Evolutionary conservation across 2,329 filamentous ascomycete species (phyloP), one percentile per base, ranked within the genome.

Genomic region (Calonectria pauciramosa): DNA sequence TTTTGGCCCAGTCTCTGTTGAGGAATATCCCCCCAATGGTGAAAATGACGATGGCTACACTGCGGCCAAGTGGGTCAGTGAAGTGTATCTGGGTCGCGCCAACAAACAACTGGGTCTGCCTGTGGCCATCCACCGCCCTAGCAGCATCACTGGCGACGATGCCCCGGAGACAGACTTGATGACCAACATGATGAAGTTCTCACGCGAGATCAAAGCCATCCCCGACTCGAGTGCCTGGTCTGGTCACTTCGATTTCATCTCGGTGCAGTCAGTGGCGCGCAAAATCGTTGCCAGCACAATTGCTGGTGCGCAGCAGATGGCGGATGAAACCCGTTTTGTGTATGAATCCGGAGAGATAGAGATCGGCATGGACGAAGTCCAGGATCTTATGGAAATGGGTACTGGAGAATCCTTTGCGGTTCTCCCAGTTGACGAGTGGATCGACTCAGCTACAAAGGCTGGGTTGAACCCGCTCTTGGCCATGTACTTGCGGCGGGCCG

Each of bases 1-100:
- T 4, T 30, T 44, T 20, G 36, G 36, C 10, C 23, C n/a, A n/a
- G 23, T 64, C 14, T 64, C 59, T 4, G 59, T 64, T 30, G 65
- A 66, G 16, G 18, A 44, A 4, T 68, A 68, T 18, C 38, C 23
- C 7, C 74, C 74, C 5, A 66, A 68, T 1, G 13, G 23, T 2
- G 56, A 26, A 1, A 36, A 68, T 32, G 30, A 59, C 2, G 74
- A 83, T 18, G 85, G 85, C 2, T 86, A 86, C 64, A 68, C 79
- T 0, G 78, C 83, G 2, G 80, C 82, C 0, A 85, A 85, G 71
- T 86, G 84, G 85, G 84, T 79, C 9, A 80, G 78, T 10, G 85
- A 86, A 73, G 63, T 68, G 20, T 76, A 81, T 20, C 77, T 86
- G 0, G 65, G 54, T 26, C 30, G 20, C 23, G 23, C 20, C 30